Conservation (phyloP, 257 asterid genomes). For the Salvia miltiorrhiza region DNA sequence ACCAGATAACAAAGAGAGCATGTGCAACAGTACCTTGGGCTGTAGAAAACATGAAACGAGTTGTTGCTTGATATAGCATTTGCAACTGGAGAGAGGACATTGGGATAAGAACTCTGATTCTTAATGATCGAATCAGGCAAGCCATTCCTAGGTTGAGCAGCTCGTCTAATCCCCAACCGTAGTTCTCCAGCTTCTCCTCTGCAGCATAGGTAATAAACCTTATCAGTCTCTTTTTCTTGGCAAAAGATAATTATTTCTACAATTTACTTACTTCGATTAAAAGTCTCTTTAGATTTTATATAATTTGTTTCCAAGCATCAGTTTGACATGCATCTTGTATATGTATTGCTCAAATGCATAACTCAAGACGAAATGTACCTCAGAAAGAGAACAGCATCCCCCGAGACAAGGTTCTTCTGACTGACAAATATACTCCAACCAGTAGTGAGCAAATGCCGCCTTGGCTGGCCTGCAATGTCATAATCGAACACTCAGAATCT, state of each 20-base stretch:
- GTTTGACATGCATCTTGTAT: not conserved
- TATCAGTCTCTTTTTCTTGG: not conserved
- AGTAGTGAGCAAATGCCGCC: constrained; percentile 97
- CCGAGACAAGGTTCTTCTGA: constrained; percentile 84
- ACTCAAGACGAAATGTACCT: constrained; percentile 42
- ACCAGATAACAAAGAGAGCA: constrained; percentile 12
- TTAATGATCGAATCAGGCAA: constrained; percentile 80
- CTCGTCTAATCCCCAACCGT: constrained; percentile 87
- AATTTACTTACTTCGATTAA: not conserved
- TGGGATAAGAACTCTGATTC: constrained; percentile 66
- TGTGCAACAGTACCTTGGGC: constrained; percentile 63
- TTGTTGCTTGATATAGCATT: constrained; percentile 56
- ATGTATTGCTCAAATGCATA: constrained; percentile 5
- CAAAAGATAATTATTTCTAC: not conserved
- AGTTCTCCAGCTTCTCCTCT: constrained; percentile 92
- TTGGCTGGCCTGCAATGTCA: constrained; percentile 81
- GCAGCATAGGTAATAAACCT: constrained; percentile 12
- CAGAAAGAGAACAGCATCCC: constrained; percentile 93
- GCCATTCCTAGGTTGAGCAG: constrained; percentile 86
- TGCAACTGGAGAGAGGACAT: constrained; percentile 72
- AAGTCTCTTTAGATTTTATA: not conserved
- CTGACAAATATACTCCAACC: constrained; percentile 97
- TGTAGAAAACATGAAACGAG: constrained; percentile 62
- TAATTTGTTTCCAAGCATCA: not conserved
- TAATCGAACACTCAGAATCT: constrained; percentile 26